Percentiles rank a stretch among this genome's conserved stretches.
These are phyloP conservation scores for Silene latifolia DNA, from an alignment of 148 eudicot species.

Conservation along the genomic window DNA sequence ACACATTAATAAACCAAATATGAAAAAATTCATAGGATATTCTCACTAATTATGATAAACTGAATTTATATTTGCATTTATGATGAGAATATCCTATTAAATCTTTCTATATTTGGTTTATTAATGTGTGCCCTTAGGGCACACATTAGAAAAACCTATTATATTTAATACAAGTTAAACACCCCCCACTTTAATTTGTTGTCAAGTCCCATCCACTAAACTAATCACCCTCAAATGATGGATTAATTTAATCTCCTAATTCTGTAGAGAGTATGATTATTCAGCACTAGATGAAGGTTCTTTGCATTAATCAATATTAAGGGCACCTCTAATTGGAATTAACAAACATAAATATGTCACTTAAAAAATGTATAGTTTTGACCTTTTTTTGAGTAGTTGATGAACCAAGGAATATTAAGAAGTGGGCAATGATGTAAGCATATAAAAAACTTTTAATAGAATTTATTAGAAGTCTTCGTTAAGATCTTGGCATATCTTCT, in stretches of 20 bases:
- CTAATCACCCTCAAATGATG: slow-evolving; percentile 25
- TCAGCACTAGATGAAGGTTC: slow-evolving; percentile 60
- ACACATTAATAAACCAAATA: too few species aligned
- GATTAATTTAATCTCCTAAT: slow-evolving; percentile 13
- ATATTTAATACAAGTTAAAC: slow-evolving; percentile 15
- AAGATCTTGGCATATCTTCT: slow-evolving; percentile 92
- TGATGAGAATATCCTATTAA: too few species aligned
- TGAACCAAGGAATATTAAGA: slow-evolving; percentile 71
- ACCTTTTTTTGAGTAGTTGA: slow-evolving; percentile 37
- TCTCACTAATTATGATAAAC: too few species aligned
- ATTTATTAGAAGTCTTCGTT: slow-evolving; percentile 49
- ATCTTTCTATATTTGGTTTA: too few species aligned
- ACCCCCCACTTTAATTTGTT: slow-evolving; percentile 49
- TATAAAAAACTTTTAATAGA: slow-evolving; percentile 18
- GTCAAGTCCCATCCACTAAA: slow-evolving; percentile 66
- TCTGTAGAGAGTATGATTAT: slow-evolving; percentile 34
- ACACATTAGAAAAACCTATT: too few species aligned
- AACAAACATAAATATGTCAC: neutral
- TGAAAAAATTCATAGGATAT: too few species aligned
- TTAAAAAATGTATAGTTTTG: slow-evolving; percentile 10
- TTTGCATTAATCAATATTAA: slow-evolving; percentile 33
- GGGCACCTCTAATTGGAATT: slow-evolving; percentile 18
- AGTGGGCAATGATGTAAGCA: slow-evolving; percentile 87
- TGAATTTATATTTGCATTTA: too few species aligned
- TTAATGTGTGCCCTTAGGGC: too few species aligned